Conservation (phyloP, 768 basidiomycete species). For the Pleurotus cornucopiae region DNA sequence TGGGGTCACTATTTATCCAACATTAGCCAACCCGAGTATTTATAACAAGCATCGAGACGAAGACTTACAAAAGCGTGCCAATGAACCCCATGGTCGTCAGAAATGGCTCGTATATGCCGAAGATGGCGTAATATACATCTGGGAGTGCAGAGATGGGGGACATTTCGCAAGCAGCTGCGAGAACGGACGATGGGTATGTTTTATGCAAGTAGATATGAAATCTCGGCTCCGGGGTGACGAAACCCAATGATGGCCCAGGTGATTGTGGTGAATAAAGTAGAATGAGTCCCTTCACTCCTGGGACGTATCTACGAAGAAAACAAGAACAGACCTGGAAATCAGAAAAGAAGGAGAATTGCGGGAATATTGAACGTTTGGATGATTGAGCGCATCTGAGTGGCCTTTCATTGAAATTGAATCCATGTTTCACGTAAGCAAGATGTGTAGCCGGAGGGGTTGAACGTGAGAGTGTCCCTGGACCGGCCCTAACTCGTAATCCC, state of each 20-base stretch:
- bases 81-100: conserved; percentile 62
- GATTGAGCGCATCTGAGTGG: not conserved
- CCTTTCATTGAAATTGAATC: not conserved
- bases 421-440: not conserved
- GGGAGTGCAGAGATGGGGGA: conserved; percentile 60
- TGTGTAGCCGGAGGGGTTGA: not conserved
- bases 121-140: conserved; percentile 67
- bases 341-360: not conserved
- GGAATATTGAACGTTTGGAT: not conserved
- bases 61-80: conserved; percentile 49
- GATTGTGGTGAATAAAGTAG: not conserved
- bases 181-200: not conserved
- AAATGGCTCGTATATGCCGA: conserved; percentile 71
- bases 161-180: conserved; percentile 25
- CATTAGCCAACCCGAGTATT: conserved; percentile 10
- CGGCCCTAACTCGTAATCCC: conserved; percentile 32
- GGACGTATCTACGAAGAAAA: not conserved
- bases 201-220: conserved; percentile 13
- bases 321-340: not conserved
- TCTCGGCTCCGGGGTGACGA: conserved; percentile 7
- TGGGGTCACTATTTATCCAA: conserved; percentile 46
- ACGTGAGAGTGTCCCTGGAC: conserved; percentile 12
- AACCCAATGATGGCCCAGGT: not conserved
- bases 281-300: not conserved
- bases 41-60: conserved; percentile 1